These are phyloP conservation scores for Brasenia schreberi DNA, from an alignment of 164 flowering plant genomes.

Conservation along the genomic window DNA sequence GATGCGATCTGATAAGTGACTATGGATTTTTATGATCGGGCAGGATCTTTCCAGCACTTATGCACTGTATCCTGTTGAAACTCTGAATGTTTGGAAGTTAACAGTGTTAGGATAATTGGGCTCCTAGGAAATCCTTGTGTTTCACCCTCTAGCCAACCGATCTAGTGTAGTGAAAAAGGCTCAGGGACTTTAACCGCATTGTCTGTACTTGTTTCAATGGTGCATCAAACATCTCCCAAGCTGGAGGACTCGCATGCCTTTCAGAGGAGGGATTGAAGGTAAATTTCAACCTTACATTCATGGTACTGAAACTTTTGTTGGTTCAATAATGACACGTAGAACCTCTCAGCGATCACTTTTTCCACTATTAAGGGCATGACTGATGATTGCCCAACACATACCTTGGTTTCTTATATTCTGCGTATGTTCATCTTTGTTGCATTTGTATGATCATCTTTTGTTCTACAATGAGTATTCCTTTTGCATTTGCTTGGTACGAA, in stretches of 20 bases:
- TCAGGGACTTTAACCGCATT: conserved; percentile 75
- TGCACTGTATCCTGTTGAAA: no score
- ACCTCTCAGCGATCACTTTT: background rate
- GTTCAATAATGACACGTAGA: background rate
- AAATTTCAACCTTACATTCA: conserved; percentile 1
- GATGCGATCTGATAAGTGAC: background rate
- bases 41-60: no score
- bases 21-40: no score
- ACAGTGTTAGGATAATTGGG: no score
- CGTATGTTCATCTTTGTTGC: background rate
- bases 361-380: background rate
- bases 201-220: conserved; percentile 95
- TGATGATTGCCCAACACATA: background rate
- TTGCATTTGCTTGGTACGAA: background rate
- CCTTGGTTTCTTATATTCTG: background rate
- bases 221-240: conserved; percentile 86
- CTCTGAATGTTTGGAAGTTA: no score
- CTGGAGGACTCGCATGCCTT: conserved; percentile 87
- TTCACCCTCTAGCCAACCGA: no score
- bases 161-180: no score
- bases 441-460: background rate
- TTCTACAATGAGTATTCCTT: background rate
- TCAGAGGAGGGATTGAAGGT: conserved; percentile 76
- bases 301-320: background rate
- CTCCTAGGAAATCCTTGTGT: no score